phyloP scores from a whole-genome alignment of 805 yeast genomes.

The Candida gorgasii region DNA sequence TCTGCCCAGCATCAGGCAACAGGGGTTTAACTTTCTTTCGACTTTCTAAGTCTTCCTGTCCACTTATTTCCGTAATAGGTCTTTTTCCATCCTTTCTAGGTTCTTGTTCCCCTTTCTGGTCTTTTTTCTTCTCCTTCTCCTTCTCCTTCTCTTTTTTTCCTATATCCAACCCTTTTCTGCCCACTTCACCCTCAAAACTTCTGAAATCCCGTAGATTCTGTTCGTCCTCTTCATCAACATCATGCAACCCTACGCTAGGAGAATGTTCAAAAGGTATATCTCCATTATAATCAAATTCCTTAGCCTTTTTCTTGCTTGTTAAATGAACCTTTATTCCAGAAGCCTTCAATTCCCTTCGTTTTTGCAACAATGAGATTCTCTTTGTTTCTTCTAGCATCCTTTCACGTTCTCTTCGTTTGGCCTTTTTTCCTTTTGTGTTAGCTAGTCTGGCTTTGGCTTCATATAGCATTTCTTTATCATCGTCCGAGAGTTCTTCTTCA shows the following conservation, averaged over 20 bases:
- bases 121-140: conserved; percentile 10
- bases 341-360: conserved; percentile 75
- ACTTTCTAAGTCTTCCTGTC: conserved; percentile 17
- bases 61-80: conserved; percentile 19
- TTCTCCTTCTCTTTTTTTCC: conserved; percentile 28
- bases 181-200: conserved; percentile 46
- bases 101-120: conserved; percentile 20
- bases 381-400: conserved; percentile 76
- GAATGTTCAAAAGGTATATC: conserved; percentile 78
- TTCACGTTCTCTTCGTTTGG: conserved; percentile 86
- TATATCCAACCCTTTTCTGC: conserved; percentile 45
- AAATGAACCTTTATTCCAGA: conserved; percentile 66
- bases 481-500: conserved; percentile 76
- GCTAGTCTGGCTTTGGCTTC: conserved; percentile 92
- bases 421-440: conserved; percentile 92
- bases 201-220: conserved; percentile 37
- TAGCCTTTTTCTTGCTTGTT: conserved; percentile 52
- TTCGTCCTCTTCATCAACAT: conserved; percentile 58
- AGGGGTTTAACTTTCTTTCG: conserved; percentile 16
- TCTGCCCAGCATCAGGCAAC: conserved; percentile 8
- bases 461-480: conserved; percentile 87
- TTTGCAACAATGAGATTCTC: conserved; percentile 73
- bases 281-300: conserved; percentile 77
- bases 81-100: conserved; percentile 16
- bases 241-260: conserved; percentile 70